Evolutionary conservation across 768 basidiomycete genomes (phyloP), one percentile per base, ranked within the genome.

Genomic region (Naganishia randhawae): DNA sequence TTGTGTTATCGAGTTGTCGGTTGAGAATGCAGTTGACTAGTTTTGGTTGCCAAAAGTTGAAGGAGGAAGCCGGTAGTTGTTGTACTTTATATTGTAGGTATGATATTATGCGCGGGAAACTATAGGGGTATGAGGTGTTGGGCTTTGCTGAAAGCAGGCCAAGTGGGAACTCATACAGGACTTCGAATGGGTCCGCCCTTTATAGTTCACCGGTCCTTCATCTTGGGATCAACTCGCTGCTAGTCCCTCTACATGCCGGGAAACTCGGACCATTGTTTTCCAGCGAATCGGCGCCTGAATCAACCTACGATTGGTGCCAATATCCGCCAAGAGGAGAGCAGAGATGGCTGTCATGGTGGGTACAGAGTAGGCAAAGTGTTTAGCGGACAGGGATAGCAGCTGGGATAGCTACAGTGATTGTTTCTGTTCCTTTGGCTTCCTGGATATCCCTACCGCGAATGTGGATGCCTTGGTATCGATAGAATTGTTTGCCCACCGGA

Each of bases 1-100:
- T 22, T 55, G 57, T 4, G 25, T 22, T n/a, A 25, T 2, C 7
- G 3, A 22, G 19, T 7, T 39, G 7, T 16, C 14, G 22, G 16
- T 61, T 41, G 14, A 22, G 17, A 29, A 39, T 35, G 25, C 14
- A 11, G 25, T 61, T 11, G 11, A 39, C 27, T 61, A 39, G 31
- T 33, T 5, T 55, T n/a, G 10, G 54, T 8, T 6, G 4, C 31
- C 29, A 29, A 33, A 2, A 1, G 4, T 14, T 31, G 51, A n/a
- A n/a, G 5, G 13, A 33, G 17, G 17, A 7, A 7, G 51, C 19
- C 8, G 51, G 14, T 16, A 16, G 51, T 29, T 6, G 32, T 29
- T 53, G 51, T 53, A 16, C 14, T 2, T 29, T 53, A 53, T 53
- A 37, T 29, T 55, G 33, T 55, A 35, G 45, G 45, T 48, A 55